Conservation (phyloP, 805 yeast genomes). For the Naumovozyma baii region DNA sequence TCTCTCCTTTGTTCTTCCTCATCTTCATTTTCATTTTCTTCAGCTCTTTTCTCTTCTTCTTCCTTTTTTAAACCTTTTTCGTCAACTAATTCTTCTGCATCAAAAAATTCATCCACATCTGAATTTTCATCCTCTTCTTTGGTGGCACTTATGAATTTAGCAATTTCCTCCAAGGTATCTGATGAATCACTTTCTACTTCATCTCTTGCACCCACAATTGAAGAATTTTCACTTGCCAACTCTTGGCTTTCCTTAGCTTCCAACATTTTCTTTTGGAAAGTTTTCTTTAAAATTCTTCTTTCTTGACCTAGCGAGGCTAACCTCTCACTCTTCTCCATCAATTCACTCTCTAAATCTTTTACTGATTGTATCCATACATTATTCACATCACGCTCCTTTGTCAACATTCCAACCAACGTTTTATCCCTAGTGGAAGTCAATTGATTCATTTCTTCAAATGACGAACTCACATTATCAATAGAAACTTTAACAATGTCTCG, state of each 20-base stretch:
- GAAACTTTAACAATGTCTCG: conserved; percentile 23
- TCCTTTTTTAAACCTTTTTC: background rate
- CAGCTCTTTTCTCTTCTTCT: background rate
- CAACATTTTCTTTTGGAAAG: conserved; percentile 30
- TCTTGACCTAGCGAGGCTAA: conserved; percentile 55
- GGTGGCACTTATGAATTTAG: conserved; percentile 20
- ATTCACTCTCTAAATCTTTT: conserved; percentile 58
- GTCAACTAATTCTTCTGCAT: conserved; percentile 48
- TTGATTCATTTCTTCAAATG: conserved; percentile 21
- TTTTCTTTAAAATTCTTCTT: conserved; percentile 47
- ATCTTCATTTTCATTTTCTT: background rate
- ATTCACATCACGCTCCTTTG: conserved; percentile 60
- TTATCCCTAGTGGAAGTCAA: conserved; percentile 33
- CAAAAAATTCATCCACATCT: conserved; percentile 63
- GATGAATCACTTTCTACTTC: conserved; percentile 5
- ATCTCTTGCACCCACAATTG: background rate
- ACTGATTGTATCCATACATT: conserved; percentile 68
- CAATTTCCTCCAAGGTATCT: conserved; percentile 20
- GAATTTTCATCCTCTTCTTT: conserved; percentile 29
- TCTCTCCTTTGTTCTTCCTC: too few relatives aligned
- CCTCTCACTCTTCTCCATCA: conserved; percentile 49
- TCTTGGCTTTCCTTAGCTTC: background rate
- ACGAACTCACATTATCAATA: conserved; percentile 17
- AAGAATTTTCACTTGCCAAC: conserved; percentile 8
- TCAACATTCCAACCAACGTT: conserved; percentile 37